phyloP scores from a whole-genome alignment of 257 asterid genomes.

The Eustoma russellianum region DNA sequence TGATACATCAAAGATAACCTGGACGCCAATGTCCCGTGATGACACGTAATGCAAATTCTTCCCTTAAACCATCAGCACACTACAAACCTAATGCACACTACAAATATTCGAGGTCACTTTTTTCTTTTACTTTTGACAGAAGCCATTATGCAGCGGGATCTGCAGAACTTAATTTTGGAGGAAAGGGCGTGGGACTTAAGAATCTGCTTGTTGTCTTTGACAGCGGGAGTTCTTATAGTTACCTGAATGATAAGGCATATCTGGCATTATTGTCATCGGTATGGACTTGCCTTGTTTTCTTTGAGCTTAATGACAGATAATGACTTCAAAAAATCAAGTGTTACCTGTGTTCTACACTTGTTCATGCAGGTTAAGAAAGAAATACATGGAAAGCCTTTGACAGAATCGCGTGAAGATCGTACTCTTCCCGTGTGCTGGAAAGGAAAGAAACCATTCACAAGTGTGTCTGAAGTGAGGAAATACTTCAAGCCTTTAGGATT shows the following conservation, averaged over 20 bases:
- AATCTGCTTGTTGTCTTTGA: constrained; percentile 73
- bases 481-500: constrained; percentile 78
- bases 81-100: neutral
- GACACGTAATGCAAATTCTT: constrained; percentile 35
- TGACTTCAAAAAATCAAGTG: no score
- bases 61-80: neutral
- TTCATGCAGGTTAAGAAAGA: constrained; percentile 50
- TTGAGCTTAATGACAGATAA: no score
- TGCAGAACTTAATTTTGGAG: constrained; percentile 71
- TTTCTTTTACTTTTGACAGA: constrained; percentile 26
- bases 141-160: constrained; percentile 75
- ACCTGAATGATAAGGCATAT: constrained; percentile 64
- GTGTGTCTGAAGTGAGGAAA: constrained; percentile 49
- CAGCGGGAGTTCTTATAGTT: constrained; percentile 95
- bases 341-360: neutral
- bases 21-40: constrained; percentile 86
- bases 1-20: constrained; percentile 54
- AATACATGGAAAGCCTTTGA: constrained; percentile 51
- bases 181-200: constrained; percentile 62
- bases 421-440: constrained; percentile 90
- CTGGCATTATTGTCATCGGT: constrained; percentile 56
- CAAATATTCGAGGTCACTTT: neutral
- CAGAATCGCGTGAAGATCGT: constrained; percentile 57
- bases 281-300: neutral
- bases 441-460: constrained; percentile 76